Base-by-base conservation (phyloP, 257 asterid genomes). In the Eustoma russellianum region DNA sequence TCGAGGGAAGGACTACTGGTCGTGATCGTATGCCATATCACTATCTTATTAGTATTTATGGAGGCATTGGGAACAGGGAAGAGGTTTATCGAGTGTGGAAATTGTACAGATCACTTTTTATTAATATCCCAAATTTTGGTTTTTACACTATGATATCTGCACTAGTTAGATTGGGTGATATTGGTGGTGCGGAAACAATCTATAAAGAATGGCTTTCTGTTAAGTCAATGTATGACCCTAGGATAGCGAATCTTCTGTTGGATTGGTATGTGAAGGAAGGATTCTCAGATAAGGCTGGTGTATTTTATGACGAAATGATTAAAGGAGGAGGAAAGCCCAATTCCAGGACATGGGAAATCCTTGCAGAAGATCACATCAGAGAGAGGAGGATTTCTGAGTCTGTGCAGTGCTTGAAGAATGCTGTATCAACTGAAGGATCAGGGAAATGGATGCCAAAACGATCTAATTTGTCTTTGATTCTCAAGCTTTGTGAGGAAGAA, bases 71-170 rank as follows among this genome's bases (percentile, higher is more conserved):
- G 41, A 85, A 78, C n/a, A 85, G 67, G 65, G 87, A 81, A 50
- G 97, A 83, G 60, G 89, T 88, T 51, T 62, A 65, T 63, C 76
- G 97, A 24, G 67, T 79, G n/a, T 92, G 99, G 99, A 71, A 75
- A 33, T 30, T 58, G 49, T 92, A 92, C 80, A 82, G 81, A 70
- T 68, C 91, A 13, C 52, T 70, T 3, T 92, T 83, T 60, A 24
- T 73, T 35, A 60, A 14, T 46, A 67, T 88, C 45, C 76, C 95
- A 2, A 92, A 88, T 62, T 58, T 74, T 65, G 97, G 94, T 24
- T 85, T 81, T 64, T 93, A 81, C 64, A 48, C 91, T 10, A 56
- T 92, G 55, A 74, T 92, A 44, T 76, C 94, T 7, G 70, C 99
- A 40, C 68, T 92, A 24, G 43, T 83, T 35, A 80, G 94, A 75